A percentile compares a stretch with the other conserved stretches of the same genome.
phyloP scores from a whole-genome alignment of 2,329 filamentous ascomycete species.

The Hypomyces rosellus region DNA sequence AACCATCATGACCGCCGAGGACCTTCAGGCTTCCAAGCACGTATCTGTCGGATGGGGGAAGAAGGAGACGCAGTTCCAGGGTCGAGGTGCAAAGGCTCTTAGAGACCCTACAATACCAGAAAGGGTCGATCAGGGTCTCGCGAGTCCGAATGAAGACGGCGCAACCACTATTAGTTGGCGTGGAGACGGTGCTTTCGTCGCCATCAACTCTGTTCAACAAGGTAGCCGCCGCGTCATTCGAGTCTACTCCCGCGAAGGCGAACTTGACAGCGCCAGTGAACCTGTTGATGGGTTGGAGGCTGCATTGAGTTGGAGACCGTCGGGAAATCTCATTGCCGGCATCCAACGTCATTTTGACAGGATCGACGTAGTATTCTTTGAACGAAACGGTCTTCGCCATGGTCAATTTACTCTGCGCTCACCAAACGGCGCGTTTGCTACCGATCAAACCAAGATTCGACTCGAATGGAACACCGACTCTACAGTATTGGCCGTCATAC shows the following conservation, averaged over 20 bases:
- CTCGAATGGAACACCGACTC: slow-evolving; percentile 91
- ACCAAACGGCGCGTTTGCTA: slow-evolving; percentile 48
- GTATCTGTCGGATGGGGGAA: slow-evolving; percentile 98
- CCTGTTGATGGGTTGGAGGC: slow-evolving; percentile 88
- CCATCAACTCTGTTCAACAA: slow-evolving; percentile 72
- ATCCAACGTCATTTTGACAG: slow-evolving; percentile 64
- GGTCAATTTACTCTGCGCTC: slow-evolving; percentile 81
- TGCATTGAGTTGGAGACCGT: slow-evolving; percentile 83
- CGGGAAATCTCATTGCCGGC: slow-evolving; percentile 84
- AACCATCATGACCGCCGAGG: slow-evolving; percentile 63
- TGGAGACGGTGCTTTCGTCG: slow-evolving; percentile 86
- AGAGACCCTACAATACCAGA: slow-evolving; percentile 93
- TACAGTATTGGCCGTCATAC: slow-evolving; percentile 76
- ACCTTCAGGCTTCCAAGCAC: slow-evolving; percentile 82
- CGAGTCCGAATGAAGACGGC: slow-evolving; percentile 69
- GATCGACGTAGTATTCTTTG: slow-evolving; percentile 89
- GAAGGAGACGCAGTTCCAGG: slow-evolving; percentile 95
- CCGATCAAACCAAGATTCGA: slow-evolving; percentile 46
- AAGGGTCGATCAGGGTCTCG: slow-evolving; percentile 73
- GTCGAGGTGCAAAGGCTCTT: slow-evolving; percentile 77
- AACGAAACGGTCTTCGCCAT: slow-evolving; percentile 94
- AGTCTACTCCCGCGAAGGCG: slow-evolving; percentile 84
- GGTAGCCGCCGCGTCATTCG: slow-evolving; percentile 70
- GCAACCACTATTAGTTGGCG: slow-evolving; percentile 79
- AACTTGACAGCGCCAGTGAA: slow-evolving; percentile 88